These are phyloP conservation scores for Daldinia caldariorum DNA, from an alignment of 495 filamentous ascomycete species.

Conservation along the genomic window DNA sequence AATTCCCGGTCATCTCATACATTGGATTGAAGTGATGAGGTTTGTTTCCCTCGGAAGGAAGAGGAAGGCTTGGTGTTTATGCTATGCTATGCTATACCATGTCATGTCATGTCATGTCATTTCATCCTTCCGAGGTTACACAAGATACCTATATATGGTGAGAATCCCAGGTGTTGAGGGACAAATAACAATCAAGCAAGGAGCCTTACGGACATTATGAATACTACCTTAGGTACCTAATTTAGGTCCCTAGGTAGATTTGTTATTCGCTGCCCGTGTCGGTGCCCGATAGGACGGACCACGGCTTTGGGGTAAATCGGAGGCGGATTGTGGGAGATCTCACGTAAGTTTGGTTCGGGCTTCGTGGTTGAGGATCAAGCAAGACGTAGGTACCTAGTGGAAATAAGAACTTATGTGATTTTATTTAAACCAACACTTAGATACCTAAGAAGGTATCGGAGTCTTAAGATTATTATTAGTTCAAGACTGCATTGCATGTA, in stretches of 20 bases:
- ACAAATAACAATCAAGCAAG: neutral
- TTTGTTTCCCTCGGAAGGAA: neutral
- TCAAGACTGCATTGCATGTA: too few relatives aligned
- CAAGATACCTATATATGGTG: neutral
- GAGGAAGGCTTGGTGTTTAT: too few relatives aligned
- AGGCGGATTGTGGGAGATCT: neutral
- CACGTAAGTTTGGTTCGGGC: neutral
- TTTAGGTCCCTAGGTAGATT: too few relatives aligned
- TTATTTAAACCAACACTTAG: too few relatives aligned
- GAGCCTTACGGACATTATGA: neutral
- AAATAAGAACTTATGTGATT: too few relatives aligned
- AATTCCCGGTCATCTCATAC: neutral
- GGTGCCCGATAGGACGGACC: neutral
- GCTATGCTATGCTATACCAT: neutral
- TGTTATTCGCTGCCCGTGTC: neutral
- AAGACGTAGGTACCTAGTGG: neutral
- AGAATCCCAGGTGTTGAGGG: neutral
- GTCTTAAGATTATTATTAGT: neutral
- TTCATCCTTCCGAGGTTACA: neutral
- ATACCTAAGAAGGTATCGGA: too few relatives aligned
- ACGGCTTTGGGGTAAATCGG: neutral
- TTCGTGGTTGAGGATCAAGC: neutral
- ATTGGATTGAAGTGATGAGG: neutral
- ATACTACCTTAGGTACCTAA: too few relatives aligned
- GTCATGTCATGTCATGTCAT: neutral